Evolutionary conservation across 2,329 filamentous ascomycete genomes (phyloP).

Genomic region (Teratosphaeria epicoccoides): DNA sequence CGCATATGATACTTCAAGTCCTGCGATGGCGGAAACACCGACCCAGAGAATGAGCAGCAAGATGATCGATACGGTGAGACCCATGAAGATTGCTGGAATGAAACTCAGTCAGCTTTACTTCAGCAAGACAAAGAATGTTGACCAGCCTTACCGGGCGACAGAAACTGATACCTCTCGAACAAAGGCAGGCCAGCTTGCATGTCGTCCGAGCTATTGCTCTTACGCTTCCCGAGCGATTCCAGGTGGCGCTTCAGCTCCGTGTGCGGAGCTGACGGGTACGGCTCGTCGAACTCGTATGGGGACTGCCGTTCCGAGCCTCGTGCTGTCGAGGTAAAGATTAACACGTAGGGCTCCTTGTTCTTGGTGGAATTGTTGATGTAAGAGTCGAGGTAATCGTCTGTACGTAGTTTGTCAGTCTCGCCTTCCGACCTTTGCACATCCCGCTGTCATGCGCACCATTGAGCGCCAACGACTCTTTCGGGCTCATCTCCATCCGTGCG

Average conservation of each 20-base stretch:
- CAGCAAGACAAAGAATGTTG: not conserved
- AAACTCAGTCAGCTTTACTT: not conserved
- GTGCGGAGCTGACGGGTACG: slow-evolving; percentile 53
- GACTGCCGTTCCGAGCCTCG: slow-evolving; percentile 7
- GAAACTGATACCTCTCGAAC: slow-evolving; percentile 91
- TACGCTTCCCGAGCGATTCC: slow-evolving; percentile 22
- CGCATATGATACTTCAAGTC: slow-evolving; percentile 81
- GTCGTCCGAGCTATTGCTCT: slow-evolving; percentile 11
- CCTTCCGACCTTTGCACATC: not conserved
- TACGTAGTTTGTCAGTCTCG: not conserved
- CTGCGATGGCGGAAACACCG: slow-evolving; percentile 64
- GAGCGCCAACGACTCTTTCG: not conserved
- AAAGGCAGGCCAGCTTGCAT: slow-evolving; percentile 41
- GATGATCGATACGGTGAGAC: slow-evolving; percentile 57
- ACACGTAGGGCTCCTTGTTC: not conserved
- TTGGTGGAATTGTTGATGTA: not conserved
- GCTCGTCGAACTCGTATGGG: slow-evolving; percentile 54
- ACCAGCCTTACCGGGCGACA: slow-evolving; percentile 63
- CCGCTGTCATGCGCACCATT: not conserved
- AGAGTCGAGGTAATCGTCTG: slow-evolving; percentile 3
- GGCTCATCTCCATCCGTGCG: not conserved
- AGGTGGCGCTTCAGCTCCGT: slow-evolving; percentile 64
- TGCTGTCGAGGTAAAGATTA: slow-evolving; percentile 2
- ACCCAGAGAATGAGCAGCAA: slow-evolving; percentile 69
- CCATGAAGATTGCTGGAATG: slow-evolving; percentile 73